phyloP scores from a whole-genome alignment of 257 asterid species.

The Nicotiana tomentosiformis region DNA sequence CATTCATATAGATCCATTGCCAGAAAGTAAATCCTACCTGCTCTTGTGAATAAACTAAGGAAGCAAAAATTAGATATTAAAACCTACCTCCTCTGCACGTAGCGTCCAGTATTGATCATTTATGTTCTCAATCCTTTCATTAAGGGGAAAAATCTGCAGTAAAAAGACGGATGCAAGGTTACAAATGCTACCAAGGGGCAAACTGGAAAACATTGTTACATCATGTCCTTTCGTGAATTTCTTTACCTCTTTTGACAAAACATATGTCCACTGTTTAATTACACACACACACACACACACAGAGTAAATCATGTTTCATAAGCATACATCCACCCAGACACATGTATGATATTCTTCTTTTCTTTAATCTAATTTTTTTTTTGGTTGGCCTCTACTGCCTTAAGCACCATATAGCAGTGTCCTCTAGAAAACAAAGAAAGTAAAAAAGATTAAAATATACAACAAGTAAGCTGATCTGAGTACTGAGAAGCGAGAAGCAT shows the following conservation, averaged over 20 bases:
- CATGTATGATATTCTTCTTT: neutral
- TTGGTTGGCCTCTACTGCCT: neutral
- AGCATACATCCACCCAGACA: neutral
- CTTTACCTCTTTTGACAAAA: neutral
- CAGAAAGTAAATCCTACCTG: neutral
- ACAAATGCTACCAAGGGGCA: slow-evolving; percentile 6
- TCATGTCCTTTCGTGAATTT: neutral
- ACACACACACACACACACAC: neutral
- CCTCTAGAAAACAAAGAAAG: neutral
- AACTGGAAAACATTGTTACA: neutral
- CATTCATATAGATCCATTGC: neutral
- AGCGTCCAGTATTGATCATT: slow-evolving; percentile 85
- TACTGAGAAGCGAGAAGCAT: neutral
- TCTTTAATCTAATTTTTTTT: neutral
- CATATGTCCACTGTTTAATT: neutral
- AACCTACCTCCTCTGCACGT: slow-evolving; percentile 80
- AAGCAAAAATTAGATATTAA: slow-evolving; percentile 1
- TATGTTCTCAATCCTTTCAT: slow-evolving; percentile 80
- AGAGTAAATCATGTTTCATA: neutral
- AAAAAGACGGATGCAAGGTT: slow-evolving; percentile 10
- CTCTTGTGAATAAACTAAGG: neutral
- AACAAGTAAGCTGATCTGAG: neutral
- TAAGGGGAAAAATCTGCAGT: slow-evolving; percentile 60
- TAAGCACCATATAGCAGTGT: neutral
- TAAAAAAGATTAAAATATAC: neutral